Evolutionary conservation across 257 asterid species (phyloP), one percentile per base, ranked within the genome.

Genomic region (Scutellaria baicalensis): DNA sequence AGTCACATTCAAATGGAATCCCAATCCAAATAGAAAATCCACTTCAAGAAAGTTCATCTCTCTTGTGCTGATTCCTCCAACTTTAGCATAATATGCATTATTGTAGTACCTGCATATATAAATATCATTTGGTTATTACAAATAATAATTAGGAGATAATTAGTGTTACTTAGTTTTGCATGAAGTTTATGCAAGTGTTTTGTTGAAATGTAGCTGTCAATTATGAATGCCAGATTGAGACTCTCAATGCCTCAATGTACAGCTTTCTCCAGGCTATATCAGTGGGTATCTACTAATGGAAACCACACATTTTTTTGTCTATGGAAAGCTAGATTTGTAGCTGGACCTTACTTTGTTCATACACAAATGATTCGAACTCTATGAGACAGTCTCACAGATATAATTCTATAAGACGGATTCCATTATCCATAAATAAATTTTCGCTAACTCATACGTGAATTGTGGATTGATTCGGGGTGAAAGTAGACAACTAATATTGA

Each of bases 31-130:
- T 47, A 89, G 76, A 76, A 89, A 89, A 72, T 89, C 96, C 77
- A 89, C 87, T 80, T 89, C 96, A 39, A 89, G 91, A 85, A 87
- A 84, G 68, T 89, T 89, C 84, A 89, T 89, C 80, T 89, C 96
- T 64, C 71, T 73, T 76, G 86, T 85, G 91, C 95, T 85, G 54
- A 89, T 87, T 70, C 96, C 96, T 76, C 96, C 96, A 31, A 89
- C 88, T 75, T 84, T 85, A 21, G 96, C 96, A 74, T 84, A 89
- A 70, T 88, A 88, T 64, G 97, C 98, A 81, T 92, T 92, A 75
- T 86, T 92, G 87, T 90, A 92, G 79, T 85, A 89, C 86, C 94
- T 87, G 83, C 9, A 49, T 2, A 43, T 13, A 9, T n/a, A n/a
- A n/a, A n/a, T 12, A 27, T 27, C 33, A 42, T 40, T 39, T 10